A percentile compares a stretch with the other conserved stretches of the same genome.
phyloP scores from a whole-genome alignment of 257 asterid species.

The Solanum chmielewskii region DNA sequence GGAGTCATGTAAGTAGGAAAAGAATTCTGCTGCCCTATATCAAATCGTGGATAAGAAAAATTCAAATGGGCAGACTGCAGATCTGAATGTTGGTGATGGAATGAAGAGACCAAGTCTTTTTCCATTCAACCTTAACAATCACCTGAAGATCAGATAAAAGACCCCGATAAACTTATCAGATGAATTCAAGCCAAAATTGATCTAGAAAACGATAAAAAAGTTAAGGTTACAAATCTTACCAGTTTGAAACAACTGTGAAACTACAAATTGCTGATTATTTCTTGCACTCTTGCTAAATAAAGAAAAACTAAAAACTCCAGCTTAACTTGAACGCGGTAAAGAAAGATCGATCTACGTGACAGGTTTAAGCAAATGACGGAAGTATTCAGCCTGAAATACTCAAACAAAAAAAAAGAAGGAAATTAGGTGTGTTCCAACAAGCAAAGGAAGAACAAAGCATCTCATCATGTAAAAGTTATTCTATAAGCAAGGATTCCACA shows the following conservation, averaged over 20 bases:
- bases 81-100: constrained; percentile 22
- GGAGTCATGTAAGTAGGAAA: constrained; percentile 29
- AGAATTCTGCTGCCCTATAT: constrained; percentile 16
- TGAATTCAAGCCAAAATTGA: background rate
- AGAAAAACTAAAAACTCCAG: constrained; percentile 31
- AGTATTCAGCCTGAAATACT: constrained; percentile 86
- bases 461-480: background rate
- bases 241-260: constrained; percentile 7
- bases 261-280: constrained; percentile 27
- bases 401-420: background rate
- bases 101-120: constrained; percentile 38
- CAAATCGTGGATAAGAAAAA: constrained; percentile 19
- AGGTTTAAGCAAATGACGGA: constrained; percentile 86
- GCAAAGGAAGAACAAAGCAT: background rate
- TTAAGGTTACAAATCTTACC: constrained; percentile 5
- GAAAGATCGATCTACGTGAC: constrained; percentile 69
- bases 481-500: background rate
- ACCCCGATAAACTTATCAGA: background rate
- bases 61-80: constrained; percentile 25
- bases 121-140: constrained; percentile 68
- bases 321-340: constrained; percentile 43
- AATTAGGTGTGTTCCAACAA: constrained; percentile 6
- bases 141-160: constrained; percentile 14
- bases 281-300: constrained; percentile 27
- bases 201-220: background rate